These are phyloP conservation scores for Escallonia rubra DNA, from an alignment of 129 eudicot genomes.

Conservation along the genomic window DNA sequence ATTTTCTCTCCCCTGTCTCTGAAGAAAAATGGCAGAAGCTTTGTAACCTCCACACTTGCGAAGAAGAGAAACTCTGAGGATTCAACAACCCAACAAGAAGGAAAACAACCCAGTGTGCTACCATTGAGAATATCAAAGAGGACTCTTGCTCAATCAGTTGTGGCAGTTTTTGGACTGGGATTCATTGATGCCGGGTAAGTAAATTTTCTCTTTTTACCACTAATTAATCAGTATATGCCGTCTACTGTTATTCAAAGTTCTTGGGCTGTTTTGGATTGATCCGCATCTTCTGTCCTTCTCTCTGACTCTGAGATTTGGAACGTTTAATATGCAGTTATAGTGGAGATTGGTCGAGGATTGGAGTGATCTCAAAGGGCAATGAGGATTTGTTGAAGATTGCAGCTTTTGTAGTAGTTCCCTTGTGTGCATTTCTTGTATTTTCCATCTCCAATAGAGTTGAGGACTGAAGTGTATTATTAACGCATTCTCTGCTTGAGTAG, in stretches of 20 bases:
- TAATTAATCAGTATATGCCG: not conserved
- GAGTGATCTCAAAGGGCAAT: conserved; percentile 59
- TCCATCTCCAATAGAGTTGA: conserved; percentile 27
- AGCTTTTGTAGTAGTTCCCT: conserved; percentile 69
- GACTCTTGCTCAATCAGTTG: conserved; percentile 45
- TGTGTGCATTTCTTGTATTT: conserved; percentile 45
- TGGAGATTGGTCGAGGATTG: conserved; percentile 98
- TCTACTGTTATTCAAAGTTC: not conserved
- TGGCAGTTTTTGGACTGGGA: conserved; percentile 68
- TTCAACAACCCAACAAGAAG: conserved; percentile 14
- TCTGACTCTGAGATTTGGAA: not conserved
- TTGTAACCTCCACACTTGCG: conserved; percentile 20
- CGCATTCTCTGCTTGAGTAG: no score
- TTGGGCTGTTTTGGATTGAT: no score
- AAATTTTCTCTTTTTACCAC: not conserved
- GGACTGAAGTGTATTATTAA: conserved; percentile 1
- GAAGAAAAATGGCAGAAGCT: conserved; percentile 20
- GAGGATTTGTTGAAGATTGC: conserved; percentile 66
- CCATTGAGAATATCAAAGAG: conserved; percentile 29
- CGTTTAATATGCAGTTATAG: conserved; percentile 47
- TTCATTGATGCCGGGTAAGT: conserved; percentile 92
- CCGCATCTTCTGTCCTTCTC: not conserved
- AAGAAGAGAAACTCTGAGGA: conserved; percentile 34
- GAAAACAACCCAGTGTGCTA: conserved; percentile 2
- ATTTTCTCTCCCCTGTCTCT: conserved; percentile 14